These are phyloP conservation scores for Phytopythium montanum DNA, from an alignment of 352 stramenopile species.

Conservation along the genomic window DNA sequence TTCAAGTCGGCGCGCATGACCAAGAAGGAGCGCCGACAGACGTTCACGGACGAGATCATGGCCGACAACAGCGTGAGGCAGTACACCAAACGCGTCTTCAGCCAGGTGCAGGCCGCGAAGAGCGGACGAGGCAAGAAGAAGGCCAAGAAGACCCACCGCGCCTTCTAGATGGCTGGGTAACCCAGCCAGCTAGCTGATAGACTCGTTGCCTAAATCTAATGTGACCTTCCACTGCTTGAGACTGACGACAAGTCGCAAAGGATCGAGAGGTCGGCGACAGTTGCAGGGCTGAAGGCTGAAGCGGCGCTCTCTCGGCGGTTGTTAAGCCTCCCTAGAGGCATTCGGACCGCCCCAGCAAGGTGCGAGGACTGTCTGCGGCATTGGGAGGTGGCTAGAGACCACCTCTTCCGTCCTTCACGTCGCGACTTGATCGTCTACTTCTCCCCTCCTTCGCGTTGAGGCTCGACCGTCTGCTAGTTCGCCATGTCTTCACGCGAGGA, in stretches of 20 bases:
- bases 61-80: constrained; percentile 71
- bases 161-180: background rate
- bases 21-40: constrained; percentile 91
- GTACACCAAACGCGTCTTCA: constrained; percentile 87
- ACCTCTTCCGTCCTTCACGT: no score
- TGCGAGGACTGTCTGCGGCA: background rate
- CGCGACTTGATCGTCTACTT: background rate
- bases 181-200: background rate
- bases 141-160: constrained; percentile 28
- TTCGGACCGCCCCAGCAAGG: background rate
- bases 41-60: constrained; percentile 95
- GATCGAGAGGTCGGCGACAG: background rate
- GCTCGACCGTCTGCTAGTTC: no score
- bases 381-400: no score
- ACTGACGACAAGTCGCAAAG: background rate
- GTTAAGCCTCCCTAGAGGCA: background rate
- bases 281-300: background rate
- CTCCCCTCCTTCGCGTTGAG: no score
- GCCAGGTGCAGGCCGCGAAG: constrained; percentile 60
- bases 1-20: constrained; percentile 88
- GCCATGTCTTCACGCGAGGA: constrained; percentile 60
- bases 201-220: background rate
- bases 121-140: constrained; percentile 45
- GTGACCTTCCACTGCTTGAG: background rate
- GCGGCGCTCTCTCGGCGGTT: background rate